These are phyloP conservation scores for Pontederia paniculata DNA, from an alignment of 176 grass and related monocot species.

Conservation along the genomic window DNA sequence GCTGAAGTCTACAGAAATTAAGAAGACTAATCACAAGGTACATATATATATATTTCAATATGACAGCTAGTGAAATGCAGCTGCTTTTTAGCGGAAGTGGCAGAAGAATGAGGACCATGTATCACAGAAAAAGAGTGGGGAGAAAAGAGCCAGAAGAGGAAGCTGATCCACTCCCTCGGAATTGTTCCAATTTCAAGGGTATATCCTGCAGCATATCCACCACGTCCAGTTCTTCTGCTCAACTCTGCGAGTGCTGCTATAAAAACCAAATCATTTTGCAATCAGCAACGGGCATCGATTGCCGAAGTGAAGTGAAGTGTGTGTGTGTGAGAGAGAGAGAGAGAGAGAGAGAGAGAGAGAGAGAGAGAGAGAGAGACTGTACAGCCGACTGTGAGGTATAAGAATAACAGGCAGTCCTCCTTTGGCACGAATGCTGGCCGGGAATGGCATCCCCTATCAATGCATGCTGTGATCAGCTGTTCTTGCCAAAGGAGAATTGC, in stretches of 20 bases:
- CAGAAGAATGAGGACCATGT: neutral
- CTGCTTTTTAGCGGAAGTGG: neutral
- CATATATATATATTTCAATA: too few relatives aligned
- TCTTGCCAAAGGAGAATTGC: conserved; percentile 52
- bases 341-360: neutral
- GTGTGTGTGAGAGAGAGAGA: too few relatives aligned
- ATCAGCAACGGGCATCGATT: neutral
- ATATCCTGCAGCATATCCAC: neutral
- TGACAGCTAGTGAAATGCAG: too few relatives aligned
- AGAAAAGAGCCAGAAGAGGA: neutral
- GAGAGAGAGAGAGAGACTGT: too few relatives aligned
- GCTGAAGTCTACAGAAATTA: too few relatives aligned
- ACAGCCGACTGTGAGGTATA: neutral
- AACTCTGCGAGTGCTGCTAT: neutral
- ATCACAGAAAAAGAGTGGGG: neutral
- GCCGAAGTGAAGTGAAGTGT: too few relatives aligned
- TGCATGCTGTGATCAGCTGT: neutral
- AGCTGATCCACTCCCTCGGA: neutral
- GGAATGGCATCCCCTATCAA: neutral
- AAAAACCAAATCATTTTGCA: neutral
- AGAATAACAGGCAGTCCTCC: conserved; percentile 30
- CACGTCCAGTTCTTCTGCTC: neutral
- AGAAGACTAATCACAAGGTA: too few relatives aligned
- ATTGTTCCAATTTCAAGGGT: neutral
- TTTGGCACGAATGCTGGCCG: conserved; percentile 16